Percentiles rank a stretch among this genome's conserved stretches.
phyloP scores from a whole-genome alignment of 768 basidiomycete species.

The Lanmaoa rubissima region DNA sequence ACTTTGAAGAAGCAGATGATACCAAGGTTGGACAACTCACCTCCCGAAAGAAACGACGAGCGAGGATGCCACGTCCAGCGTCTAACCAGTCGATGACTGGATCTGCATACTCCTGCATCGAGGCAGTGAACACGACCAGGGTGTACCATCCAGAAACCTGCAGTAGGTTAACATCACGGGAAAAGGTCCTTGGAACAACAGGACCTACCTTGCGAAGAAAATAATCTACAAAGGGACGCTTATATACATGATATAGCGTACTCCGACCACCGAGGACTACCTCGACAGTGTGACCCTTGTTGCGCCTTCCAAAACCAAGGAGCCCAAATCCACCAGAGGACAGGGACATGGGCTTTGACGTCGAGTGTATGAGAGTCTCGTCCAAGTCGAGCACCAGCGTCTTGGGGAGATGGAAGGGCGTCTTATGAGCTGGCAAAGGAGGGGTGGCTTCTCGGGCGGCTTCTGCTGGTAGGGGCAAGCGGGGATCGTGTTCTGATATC shows the following conservation, averaged over 20 bases:
- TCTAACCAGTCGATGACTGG: constrained; percentile 99
- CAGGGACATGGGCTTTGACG: constrained; percentile 68
- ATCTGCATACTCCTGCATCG: constrained; percentile 99
- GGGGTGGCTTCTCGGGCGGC: constrained; percentile 50
- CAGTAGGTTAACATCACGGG: constrained; percentile 6
- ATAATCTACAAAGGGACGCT: constrained; percentile 95
- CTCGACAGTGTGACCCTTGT: constrained; percentile 85
- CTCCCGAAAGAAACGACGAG: constrained; percentile 88
- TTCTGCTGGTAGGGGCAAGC: constrained; percentile 19
- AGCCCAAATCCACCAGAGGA: constrained; percentile 53
- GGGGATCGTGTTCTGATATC: constrained; percentile 9
- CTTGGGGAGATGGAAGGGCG: constrained; percentile 82
- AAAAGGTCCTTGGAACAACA: neutral
- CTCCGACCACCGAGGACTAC: constrained; percentile 86
- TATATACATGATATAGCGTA: constrained; percentile 97
- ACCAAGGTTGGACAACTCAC: constrained; percentile 42
- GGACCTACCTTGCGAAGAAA: constrained; percentile 80
- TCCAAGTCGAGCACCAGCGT: constrained; percentile 97
- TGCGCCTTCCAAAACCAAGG: constrained; percentile 57
- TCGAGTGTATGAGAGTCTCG: constrained; percentile 98
- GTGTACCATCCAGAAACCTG: constrained; percentile 99
- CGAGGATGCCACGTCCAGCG: constrained; percentile 87
- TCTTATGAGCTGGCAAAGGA: constrained; percentile 47
- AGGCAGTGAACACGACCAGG: constrained; percentile 97
- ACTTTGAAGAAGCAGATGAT: neutral